Evolutionary conservation across 2,329 filamentous ascomycete genomes (phyloP), one percentile per base, ranked within the genome.

Genomic region (Bipolaris cookei): DNA sequence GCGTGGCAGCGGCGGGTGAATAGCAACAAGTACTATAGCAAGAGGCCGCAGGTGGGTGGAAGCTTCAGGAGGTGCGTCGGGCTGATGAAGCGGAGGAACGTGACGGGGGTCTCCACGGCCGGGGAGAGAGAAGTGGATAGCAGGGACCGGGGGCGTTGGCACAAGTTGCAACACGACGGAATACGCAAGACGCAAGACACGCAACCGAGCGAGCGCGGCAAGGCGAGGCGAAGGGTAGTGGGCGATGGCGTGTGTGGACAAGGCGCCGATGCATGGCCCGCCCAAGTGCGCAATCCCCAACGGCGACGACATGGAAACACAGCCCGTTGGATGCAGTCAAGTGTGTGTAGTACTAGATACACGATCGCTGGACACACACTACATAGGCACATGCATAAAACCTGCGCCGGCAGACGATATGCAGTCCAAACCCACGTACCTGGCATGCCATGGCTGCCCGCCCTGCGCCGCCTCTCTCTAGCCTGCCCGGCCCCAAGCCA

Each of bases 21-120:
- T 49, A 30, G 53, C 45, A 47, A 45, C 54, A 41, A 20, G 42
- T 30, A 58, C 54, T 20, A 51, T 64, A 57, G 54, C 51, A 49
- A 62, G 54, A 61, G 62, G 46, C 63, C 13, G 61, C 62, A 62
- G 51, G 51, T 46, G 54, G 63, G 65, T 46, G 50, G 58, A 61
- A 64, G 68, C 64, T 48, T 73, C 70, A 73, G 69, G 69, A 73
- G 70, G 64, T 63, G 63, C 51, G 56, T 37, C 23, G 39, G 39
- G 39, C 14, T 53, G 45, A 42, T 55, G 56, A 65, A 57, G 63
- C 59, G 67, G 58, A 67, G 67, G 56, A 54, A 51, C 54, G 61
- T 49, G 62, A 62, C 61, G 65, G 64, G 64, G 64, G 65, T 65
- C 8, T 20, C 60, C 52, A 51, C 53, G 53, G 56, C 46, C 35